Conservation (phyloP, 2,329 filamentous ascomycete species). For the Pseudogymnoascus sp. region DNA sequence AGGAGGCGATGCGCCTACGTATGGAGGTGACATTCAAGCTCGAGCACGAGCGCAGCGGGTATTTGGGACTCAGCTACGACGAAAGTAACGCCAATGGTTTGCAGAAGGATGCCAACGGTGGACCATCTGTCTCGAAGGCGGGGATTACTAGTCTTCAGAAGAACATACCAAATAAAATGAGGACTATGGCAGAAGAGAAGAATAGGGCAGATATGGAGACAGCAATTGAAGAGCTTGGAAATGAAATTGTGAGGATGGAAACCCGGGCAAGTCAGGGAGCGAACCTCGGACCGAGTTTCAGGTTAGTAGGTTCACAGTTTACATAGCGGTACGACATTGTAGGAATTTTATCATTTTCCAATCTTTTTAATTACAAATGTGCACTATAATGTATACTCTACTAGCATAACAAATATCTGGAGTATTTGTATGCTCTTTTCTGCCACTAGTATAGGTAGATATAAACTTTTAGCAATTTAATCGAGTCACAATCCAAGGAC, state of each 20-base stretch:
- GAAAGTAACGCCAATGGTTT: not conserved
- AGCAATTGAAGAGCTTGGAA: not conserved
- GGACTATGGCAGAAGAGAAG: not conserved
- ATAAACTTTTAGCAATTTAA: not conserved
- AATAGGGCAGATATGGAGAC: not conserved
- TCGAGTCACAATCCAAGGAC: not conserved
- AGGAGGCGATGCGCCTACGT: constrained; percentile 21
- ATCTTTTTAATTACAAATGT: not conserved
- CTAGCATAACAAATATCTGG: no score
- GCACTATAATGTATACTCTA: no score
- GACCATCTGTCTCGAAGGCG: not conserved
- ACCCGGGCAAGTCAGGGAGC: not conserved
- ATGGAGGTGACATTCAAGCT: constrained; percentile 25
- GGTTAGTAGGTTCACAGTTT: not conserved
- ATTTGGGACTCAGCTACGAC: not conserved
- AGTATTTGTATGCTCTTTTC: no score
- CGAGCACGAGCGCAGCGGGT: constrained; percentile 17
- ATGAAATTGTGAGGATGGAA: not conserved
- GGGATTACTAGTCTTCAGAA: not conserved
- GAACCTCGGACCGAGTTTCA: not conserved
- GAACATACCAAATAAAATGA: not conserved
- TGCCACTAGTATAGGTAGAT: no score
- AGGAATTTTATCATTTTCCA: not conserved
- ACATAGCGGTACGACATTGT: not conserved
- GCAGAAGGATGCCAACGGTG: not conserved